Conservation (phyloP, 2,329 filamentous ascomycete species). For the Fusarium caatingaense region DNA sequence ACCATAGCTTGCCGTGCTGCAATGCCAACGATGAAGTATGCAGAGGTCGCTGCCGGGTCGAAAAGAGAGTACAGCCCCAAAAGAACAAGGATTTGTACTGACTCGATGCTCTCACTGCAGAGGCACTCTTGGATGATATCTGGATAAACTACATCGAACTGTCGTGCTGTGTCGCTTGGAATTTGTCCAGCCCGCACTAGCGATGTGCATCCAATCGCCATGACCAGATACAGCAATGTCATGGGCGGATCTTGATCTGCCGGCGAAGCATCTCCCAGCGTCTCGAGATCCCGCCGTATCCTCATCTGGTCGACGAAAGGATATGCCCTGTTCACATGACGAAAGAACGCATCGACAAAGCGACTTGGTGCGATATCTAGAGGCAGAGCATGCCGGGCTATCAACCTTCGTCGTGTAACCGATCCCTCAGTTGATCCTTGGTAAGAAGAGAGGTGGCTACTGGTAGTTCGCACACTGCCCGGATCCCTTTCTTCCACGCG, state of each 20-base stretch:
- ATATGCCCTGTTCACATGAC: conserved; percentile 59
- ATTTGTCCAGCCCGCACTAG: conserved; percentile 57
- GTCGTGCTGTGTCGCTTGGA: conserved; percentile 47
- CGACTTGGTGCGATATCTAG: conserved; percentile 46
- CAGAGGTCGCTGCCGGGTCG: conserved; percentile 54
- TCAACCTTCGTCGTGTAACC: conserved; percentile 26
- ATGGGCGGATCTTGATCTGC: conserved; percentile 40
- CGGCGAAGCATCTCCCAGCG: conserved; percentile 46
- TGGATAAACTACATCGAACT: conserved; percentile 53
- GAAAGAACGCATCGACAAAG: conserved; percentile 59
- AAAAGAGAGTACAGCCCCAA: conserved; percentile 58
- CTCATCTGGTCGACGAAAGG: conserved; percentile 56
- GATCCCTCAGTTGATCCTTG: conserved; percentile 37
- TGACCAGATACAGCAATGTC: conserved; percentile 56
- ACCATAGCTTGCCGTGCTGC: conserved; percentile 54
- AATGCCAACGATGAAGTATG: conserved; percentile 56
- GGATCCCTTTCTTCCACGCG: conserved; percentile 36
- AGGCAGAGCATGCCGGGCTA: conserved; percentile 37
- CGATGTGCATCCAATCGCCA: conserved; percentile 60
- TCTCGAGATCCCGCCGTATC: conserved; percentile 51
- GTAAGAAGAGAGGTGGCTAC: conserved; percentile 41
- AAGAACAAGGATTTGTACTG: conserved; percentile 56
- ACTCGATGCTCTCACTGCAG: conserved; percentile 50
- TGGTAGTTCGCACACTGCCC: conserved; percentile 36
- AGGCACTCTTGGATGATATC: conserved; percentile 57